Evolutionary conservation across 192 early-diverging fungal genomes (phyloP), one percentile per base, ranked within the genome.

Genomic region (Thoreauomyces humboldtii): DNA sequence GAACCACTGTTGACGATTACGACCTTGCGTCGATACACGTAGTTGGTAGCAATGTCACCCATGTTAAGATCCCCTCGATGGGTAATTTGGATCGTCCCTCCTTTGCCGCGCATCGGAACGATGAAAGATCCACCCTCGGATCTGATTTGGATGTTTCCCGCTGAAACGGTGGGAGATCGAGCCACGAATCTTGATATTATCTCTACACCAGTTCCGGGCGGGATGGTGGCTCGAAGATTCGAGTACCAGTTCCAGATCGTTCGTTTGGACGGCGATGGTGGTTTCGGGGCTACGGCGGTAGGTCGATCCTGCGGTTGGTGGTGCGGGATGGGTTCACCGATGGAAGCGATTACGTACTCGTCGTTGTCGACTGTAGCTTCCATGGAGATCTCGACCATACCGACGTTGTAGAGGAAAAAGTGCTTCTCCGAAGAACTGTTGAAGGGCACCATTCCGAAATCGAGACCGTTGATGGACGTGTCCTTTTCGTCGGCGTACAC

Each of bases 361-460:
- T 69, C 64, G 50, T 81, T 75, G 46, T 81, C 76, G 32, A 84
- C 65, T 14, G 52, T 52, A 12, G 73, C 70, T 32, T 54, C 24
- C 33, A 77, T 46, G 22, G 77, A 61, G 14, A 86, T 73, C 25
- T 75, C 74, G 2, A 86, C 85, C 64, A 86, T 71, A 2, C 85
- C 85, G 34, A 76, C 51, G 48, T 86, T 86, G 65, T 59, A 65
- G 19, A 86, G 47, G 54, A 59, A 82, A 56, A 85, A 84, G n/a
- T 71, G 65, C 53, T 84, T 86, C 51, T 86, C 81, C 19, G 73
- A 71, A 15, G 81, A 42, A 33, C 71, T 75, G 59, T 86, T 76
- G 71, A 81, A 80, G 1, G 85, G 85, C 29, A 85, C 79, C 82
- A 86, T 86, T 31, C 80, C 76, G 73, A 86, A 86, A 46, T 86